Evolutionary conservation across 352 stramenopile species (phyloP).

Genomic region (Pythium grandisporangium): DNA sequence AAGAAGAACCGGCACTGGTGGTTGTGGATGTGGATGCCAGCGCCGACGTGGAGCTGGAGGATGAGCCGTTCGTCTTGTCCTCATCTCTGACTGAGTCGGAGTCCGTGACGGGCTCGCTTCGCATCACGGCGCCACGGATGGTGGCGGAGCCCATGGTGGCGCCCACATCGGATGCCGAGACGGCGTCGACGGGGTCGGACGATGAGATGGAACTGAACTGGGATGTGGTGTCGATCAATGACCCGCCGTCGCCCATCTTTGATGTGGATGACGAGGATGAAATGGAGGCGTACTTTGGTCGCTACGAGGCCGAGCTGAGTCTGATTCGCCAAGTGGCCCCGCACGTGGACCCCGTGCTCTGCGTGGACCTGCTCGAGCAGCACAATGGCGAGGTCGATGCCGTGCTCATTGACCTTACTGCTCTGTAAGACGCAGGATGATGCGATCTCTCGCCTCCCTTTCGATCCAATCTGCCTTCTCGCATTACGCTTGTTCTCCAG

Average conservation of each 20-base stretch:
- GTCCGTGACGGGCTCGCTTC: no score
- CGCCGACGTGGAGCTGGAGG: no score
- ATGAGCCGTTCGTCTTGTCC: no score
- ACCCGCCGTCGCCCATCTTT: slow-evolving; percentile 8
- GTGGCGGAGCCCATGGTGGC: no score
- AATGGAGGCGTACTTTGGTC: slow-evolving; percentile 8
- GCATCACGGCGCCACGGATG: no score
- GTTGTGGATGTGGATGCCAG: no score
- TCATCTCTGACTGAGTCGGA: no score
- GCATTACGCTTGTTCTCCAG: not conserved
- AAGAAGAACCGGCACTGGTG: no score
- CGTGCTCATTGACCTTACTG: slow-evolving; percentile 48
- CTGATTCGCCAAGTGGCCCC: slow-evolving; percentile 44
- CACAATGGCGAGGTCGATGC: slow-evolving; percentile 52
- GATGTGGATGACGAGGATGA: slow-evolving; percentile 21
- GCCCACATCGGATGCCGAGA: slow-evolving; percentile 55
- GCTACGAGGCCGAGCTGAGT: slow-evolving; percentile 32
- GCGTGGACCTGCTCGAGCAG: slow-evolving; percentile 35
- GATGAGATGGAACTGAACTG: slow-evolving; percentile 35
- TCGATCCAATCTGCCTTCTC: not conserved
- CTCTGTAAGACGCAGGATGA: no score
- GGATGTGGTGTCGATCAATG: slow-evolving; percentile 23
- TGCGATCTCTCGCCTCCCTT: no score
- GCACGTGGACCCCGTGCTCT: slow-evolving; percentile 29
- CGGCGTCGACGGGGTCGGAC: slow-evolving; percentile 26